Evolutionary conservation across 257 asterid species (phyloP).

Genomic region (Solanum bulbocastanum): DNA sequence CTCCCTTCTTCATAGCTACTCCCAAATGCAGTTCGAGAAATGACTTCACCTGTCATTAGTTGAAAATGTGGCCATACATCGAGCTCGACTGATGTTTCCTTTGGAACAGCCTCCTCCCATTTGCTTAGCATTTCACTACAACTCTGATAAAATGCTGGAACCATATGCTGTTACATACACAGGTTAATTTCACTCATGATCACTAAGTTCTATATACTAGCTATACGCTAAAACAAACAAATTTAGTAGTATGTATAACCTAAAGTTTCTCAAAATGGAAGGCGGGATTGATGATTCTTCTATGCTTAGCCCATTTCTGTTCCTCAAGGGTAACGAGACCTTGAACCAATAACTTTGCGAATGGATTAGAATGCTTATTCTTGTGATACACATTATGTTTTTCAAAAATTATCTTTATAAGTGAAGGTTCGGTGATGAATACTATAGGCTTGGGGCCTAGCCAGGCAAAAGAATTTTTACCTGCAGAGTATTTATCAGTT

Average conservation of each 20-base stretch:
- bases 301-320: background rate
- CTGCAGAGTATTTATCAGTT: background rate
- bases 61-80: conserved; percentile 41
- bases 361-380: background rate
- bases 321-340: background rate
- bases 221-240: background rate
- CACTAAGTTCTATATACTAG: background rate
- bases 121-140: conserved; percentile 23
- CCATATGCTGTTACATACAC: conserved; percentile 19
- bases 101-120: conserved; percentile 22
- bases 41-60: conserved; percentile 19
- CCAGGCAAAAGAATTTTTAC: background rate
- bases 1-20: conserved; percentile 43
- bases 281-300: background rate
- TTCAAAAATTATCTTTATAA: background rate
- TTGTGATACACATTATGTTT: background rate
- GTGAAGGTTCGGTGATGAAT: background rate
- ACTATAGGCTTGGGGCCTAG: background rate
- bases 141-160: conserved; percentile 29
- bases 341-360: background rate
- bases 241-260: background rate
- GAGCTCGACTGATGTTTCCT: conserved; percentile 15
- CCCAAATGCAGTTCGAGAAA: conserved; percentile 47
- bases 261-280: background rate
- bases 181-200: background rate